Evolutionary conservation across 1,284 basidiomycete genomes (phyloP).

Genomic region (Hypsizygus ulmarius): DNA sequence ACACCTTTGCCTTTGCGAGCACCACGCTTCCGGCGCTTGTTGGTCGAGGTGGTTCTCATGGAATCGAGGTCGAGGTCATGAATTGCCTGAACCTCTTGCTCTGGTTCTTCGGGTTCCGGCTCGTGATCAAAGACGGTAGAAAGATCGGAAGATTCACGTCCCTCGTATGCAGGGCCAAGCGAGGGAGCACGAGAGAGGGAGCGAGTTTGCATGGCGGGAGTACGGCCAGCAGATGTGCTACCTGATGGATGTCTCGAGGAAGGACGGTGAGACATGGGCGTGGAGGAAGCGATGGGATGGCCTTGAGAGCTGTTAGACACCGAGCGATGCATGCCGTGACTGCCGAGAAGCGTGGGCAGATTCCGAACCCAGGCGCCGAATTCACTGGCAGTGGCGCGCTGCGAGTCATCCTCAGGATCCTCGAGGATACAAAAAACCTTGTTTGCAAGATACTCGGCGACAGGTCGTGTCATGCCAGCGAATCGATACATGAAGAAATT

Average conservation of each 20-base stretch:
- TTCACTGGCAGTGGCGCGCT: constrained; percentile 75
- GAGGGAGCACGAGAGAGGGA: constrained; percentile 61
- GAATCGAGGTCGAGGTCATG: constrained; percentile 31
- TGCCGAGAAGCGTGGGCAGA: constrained; percentile 70
- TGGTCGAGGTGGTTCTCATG: constrained; percentile 58
- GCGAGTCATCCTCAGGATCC: constrained; percentile 50
- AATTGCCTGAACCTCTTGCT: constrained; percentile 37
- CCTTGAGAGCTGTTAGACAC: constrained; percentile 58
- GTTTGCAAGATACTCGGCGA: constrained; percentile 84
- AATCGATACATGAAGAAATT: constrained; percentile 89
- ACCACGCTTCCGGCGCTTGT: constrained; percentile 77
- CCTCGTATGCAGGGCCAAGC: constrained; percentile 53
- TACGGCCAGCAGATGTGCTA: constrained; percentile 40
- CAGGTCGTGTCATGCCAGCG: constrained; percentile 85
- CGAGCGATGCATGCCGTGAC: constrained; percentile 44
- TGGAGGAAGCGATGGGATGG: constrained; percentile 56
- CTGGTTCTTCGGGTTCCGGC: constrained; percentile 34
- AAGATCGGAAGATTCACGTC: constrained; percentile 39
- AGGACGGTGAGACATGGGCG: constrained; percentile 67
- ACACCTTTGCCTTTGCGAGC: constrained; percentile 67
- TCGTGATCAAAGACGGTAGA: constrained; percentile 56
- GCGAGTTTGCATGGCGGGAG: constrained; percentile 50
- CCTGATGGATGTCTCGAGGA: constrained; percentile 55
- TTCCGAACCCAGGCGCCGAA: constrained; percentile 87
- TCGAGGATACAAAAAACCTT: constrained; percentile 86